These are phyloP conservation scores for Fonsecaea pedrosoi DNA, from an alignment of 2,329 filamentous ascomycete species.

Conservation along the genomic window DNA sequence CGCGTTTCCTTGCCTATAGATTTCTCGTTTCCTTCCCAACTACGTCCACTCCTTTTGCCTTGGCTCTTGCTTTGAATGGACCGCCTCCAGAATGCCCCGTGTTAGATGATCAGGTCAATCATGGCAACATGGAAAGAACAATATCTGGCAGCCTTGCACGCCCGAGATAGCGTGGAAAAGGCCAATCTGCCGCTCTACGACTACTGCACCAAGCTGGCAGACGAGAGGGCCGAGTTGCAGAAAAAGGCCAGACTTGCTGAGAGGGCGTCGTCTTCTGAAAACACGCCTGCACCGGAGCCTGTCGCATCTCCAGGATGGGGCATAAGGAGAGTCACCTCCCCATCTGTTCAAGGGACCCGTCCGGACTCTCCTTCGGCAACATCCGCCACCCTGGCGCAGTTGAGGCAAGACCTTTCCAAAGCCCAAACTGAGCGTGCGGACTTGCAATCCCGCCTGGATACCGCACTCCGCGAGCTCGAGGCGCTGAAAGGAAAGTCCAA, in stretches of 20 bases:
- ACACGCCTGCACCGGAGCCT: conserved; percentile 11
- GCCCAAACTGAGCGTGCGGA: conserved; percentile 76
- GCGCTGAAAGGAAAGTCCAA: conserved; percentile 66
- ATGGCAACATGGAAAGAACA: conserved; percentile 81
- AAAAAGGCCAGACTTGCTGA: conserved; percentile 24
- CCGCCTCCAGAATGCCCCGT: conserved; percentile 6
- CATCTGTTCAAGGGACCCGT: conserved; percentile 43
- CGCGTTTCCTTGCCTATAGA: neutral
- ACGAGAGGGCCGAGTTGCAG: conserved; percentile 39
- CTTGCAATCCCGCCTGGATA: conserved; percentile 68
- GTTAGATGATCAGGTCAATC: conserved; percentile 25
- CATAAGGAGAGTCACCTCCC: conserved; percentile 40
- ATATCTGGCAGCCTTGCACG: conserved; percentile 76
- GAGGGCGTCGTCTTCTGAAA: conserved; percentile 43
- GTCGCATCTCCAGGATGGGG: conserved; percentile 19
- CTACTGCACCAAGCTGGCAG: conserved; percentile 61
- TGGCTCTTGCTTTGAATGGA: neutral
- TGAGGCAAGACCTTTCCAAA: conserved; percentile 74
- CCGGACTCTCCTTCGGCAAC: conserved; percentile 6
- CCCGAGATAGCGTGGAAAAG: conserved; percentile 72
- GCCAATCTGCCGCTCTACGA: conserved; percentile 73
- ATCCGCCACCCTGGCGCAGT: conserved; percentile 38
- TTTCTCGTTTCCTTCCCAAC: neutral
- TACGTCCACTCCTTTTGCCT: neutral
- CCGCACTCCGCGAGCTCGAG: conserved; percentile 68